Conservation (phyloP, 2,329 filamentous ascomycete genomes). For the Myrmaecium sp. region DNA sequence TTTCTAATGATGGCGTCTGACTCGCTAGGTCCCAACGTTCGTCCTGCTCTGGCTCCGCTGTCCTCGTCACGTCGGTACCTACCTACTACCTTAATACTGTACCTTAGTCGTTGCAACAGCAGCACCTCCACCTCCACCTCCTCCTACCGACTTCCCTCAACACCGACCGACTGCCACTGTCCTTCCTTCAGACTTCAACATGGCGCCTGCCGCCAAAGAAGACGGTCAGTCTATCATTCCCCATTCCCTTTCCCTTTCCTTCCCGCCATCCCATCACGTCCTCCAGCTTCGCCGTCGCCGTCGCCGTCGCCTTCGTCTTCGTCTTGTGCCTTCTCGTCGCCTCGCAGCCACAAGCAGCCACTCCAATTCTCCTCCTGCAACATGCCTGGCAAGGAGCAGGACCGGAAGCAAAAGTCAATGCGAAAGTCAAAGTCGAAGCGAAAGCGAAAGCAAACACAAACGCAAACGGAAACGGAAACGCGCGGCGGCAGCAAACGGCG, state of each 20-base stretch:
- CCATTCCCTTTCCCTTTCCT: constrained; percentile 2
- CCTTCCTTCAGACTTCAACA: no score
- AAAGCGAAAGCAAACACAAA: no score
- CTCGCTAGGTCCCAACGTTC: background rate
- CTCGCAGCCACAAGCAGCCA: constrained; percentile 3
- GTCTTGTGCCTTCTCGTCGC: constrained; percentile 6
- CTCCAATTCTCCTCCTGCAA: constrained; percentile 1
- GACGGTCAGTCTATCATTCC: constrained; percentile 15
- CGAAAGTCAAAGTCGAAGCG: background rate
- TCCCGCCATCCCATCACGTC: constrained; percentile 3
- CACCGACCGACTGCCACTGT: no score
- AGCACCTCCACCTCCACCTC: background rate
- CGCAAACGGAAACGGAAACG: no score
- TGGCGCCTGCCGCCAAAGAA: constrained; percentile 18
- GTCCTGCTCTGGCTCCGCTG: background rate
- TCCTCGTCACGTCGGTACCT: background rate
- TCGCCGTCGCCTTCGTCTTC: constrained; percentile 8
- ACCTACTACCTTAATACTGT: background rate
- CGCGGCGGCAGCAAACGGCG: no score
- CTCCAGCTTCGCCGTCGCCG: constrained; percentile 1
- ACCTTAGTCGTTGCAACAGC: background rate
- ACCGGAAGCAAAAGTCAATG: background rate
- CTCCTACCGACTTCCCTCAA: no score
- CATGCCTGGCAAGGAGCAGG: background rate
- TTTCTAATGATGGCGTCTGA: no score